Conservation (phyloP, 148 eudicot species). For the Cornus suecica region DNA sequence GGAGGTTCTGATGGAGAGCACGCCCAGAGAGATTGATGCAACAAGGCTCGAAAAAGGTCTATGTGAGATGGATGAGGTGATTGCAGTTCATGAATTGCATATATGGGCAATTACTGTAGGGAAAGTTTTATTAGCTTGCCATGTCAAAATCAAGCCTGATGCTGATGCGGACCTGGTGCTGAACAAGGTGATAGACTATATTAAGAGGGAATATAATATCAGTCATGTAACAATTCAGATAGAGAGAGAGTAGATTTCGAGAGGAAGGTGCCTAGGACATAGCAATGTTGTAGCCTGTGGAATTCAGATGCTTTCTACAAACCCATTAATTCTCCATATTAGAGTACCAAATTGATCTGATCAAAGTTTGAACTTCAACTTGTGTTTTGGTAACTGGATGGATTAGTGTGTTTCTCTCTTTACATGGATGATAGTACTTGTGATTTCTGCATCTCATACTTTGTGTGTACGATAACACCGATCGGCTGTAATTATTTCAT, state of each 20-base stretch:
- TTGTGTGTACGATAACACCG: too few species aligned
- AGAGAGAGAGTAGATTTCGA: constrained; percentile 42
- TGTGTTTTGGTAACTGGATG: background rate
- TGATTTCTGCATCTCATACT: background rate
- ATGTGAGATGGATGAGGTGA: constrained; percentile 64
- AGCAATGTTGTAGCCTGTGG: background rate
- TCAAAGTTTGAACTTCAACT: background rate
- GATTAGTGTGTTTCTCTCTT: background rate
- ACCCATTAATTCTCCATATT: background rate
- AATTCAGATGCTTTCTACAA: background rate
- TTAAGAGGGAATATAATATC: constrained; percentile 63
- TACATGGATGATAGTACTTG: background rate
- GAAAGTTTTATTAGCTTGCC: constrained; percentile 69
- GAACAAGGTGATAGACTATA: constrained; percentile 65
- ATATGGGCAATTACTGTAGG: constrained; percentile 90
- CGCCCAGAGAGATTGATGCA: constrained; percentile 80
- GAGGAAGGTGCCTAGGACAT: background rate
- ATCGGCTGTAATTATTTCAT: too few species aligned
- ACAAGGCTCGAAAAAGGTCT: constrained; percentile 60
- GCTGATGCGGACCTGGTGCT: constrained; percentile 73
- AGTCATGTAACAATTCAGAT: constrained; percentile 79
- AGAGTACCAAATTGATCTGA: too few species aligned
- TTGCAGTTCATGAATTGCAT: constrained; percentile 73
- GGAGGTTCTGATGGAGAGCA: constrained; percentile 83
- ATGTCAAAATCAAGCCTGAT: constrained; percentile 62